Evolutionary conservation across 164 flowering plant genomes (phyloP).

Genomic region (Liquidambar formosana): DNA sequence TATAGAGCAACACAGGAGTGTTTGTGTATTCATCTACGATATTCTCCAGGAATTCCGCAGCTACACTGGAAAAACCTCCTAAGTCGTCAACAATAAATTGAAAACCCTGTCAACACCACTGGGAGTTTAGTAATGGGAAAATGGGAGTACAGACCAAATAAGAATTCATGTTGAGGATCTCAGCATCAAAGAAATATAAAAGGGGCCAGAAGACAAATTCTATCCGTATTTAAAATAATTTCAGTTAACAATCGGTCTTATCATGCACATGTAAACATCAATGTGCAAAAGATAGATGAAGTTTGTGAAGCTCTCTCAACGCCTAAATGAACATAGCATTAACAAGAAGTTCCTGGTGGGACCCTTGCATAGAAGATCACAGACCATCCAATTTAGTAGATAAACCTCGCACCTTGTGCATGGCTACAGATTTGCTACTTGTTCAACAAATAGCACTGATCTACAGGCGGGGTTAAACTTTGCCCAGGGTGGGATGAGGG

Average conservation of each 20-base stretch:
- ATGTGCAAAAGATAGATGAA: not conserved
- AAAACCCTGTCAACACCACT: slow-evolving; percentile 63
- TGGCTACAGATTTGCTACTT: too few species aligned
- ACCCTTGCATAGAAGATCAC: not conserved
- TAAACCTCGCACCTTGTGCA: not conserved
- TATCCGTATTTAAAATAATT: not conserved
- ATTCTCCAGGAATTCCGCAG: slow-evolving; percentile 76
- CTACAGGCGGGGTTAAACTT: too few species aligned
- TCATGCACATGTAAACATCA: not conserved
- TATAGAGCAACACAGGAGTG: slow-evolving; percentile 76
- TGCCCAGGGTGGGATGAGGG: too few species aligned
- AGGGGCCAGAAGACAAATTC: not conserved
- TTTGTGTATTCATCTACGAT: slow-evolving; percentile 89
- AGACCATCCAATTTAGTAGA: not conserved
- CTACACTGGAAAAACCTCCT: slow-evolving; percentile 89
- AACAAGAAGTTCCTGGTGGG: not conserved
- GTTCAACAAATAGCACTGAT: too few species aligned
- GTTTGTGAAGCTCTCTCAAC: not conserved
- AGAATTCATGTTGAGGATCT: not conserved
- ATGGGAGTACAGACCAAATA: not conserved
- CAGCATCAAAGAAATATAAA: not conserved
- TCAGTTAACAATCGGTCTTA: not conserved
- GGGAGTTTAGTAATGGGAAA: not conserved
- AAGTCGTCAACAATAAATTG: slow-evolving; percentile 87
- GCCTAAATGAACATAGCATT: too few species aligned